A percentile compares a stretch with the other conserved stretches of the same genome.
Evolutionary conservation across 345 rosid species (phyloP).

Genomic region (Eucalyptus sp.): DNA sequence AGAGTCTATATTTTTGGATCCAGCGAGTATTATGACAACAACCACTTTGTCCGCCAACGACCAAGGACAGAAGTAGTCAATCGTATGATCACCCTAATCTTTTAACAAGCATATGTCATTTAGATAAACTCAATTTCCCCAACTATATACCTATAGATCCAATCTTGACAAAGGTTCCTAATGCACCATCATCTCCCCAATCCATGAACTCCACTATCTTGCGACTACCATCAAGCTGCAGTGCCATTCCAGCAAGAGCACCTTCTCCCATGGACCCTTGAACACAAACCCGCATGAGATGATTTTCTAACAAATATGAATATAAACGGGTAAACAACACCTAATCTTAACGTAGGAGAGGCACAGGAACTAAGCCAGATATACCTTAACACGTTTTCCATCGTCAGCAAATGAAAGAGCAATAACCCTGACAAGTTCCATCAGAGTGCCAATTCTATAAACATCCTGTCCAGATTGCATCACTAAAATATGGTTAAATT

Average conservation of each 20-base stretch:
- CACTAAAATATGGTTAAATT: too few relatives aligned
- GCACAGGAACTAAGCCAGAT: background rate
- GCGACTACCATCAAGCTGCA: too few relatives aligned
- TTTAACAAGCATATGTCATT: background rate
- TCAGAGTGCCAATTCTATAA: conserved; percentile 65
- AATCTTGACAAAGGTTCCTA: conserved; percentile 63
- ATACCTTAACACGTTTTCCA: conserved; percentile 89
- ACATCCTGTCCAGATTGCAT: too few relatives aligned
- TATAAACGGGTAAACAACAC: background rate
- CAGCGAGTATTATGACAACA: too few relatives aligned
- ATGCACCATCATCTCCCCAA: conserved; percentile 37
- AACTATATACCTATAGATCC: conserved; percentile 65
- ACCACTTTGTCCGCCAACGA: too few relatives aligned
- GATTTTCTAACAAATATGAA: background rate
- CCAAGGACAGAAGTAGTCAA: too few relatives aligned
- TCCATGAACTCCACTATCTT: too few relatives aligned
- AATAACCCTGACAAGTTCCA: conserved; percentile 78
- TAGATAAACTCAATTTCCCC: background rate
- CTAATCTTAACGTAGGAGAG: background rate
- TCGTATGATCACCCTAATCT: too few relatives aligned
- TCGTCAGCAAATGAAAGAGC: conserved; percentile 64
- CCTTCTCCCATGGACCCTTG: conserved; percentile 91
- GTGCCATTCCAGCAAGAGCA: too few relatives aligned
- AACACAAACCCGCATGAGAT: conserved; percentile 64
- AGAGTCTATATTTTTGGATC: too few relatives aligned